Evolutionary conservation across 352 stramenopile species (phyloP), one percentile per base, ranked within the genome.

Genomic region (Bremia lactucae): DNA sequence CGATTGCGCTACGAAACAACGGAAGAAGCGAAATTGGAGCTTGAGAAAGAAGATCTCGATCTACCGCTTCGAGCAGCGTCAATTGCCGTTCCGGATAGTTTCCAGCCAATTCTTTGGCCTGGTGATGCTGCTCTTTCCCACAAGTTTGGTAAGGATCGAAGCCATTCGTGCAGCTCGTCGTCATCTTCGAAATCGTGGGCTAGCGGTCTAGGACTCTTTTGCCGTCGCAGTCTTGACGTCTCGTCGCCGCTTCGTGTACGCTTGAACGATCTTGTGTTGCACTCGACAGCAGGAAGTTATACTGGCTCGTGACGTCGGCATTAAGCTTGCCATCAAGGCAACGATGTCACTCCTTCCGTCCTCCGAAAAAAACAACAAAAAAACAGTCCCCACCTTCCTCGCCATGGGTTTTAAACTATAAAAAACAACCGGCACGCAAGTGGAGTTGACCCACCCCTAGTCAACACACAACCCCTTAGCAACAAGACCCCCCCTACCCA

Each of bases 181-280:
- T 77, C 72, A 0, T 81, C 70, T n/a, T 65, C 72, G 41, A 74
- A 72, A 42, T 72, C 74, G 24, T 70, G 58, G 68, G 36, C 57
- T 16, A 63, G 65, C 31, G 57, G 64, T 13, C 58, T 79, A 16
- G 65, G 73, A 35, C 64, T 69, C 37, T 83, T 85, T 49, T 85
- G 72, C 26, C 72, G 74, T 23, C 69, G 65, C 46, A 85, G 74
- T 31, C 42, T 83, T 8, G 72, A 83, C 42, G 74, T 87, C 44
- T 68, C 69, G 42, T 87, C 74, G 33, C 72, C 69, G 4, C 42
- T 85, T 39, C 65, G 62, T 6, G 52, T 62, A 9, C 62, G 62
- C 36, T 73, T 87, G 19, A 72, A 68, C 20, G 72, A 87, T 31
- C 54, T 87, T 41, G 55, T 81, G 48, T 54, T 87, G 11, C 49